Conservation (phyloP, 169 alveolate genomes). For the Cryptosporidium felis region DNA sequence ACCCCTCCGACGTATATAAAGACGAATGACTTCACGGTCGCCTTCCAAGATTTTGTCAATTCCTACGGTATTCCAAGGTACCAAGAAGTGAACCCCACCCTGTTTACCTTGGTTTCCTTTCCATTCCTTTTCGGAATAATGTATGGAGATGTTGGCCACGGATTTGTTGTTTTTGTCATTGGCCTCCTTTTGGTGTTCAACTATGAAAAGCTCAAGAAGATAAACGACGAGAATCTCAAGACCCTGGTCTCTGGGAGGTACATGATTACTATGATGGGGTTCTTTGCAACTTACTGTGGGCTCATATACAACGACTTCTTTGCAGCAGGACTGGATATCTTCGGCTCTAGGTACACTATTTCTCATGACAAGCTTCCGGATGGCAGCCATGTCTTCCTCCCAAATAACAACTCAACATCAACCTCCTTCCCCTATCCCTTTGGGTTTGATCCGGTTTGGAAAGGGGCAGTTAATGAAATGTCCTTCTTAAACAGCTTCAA, state of each 20-base stretch:
- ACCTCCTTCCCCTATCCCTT: slow-evolving; percentile 89
- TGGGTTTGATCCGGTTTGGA: slow-evolving; percentile 99
- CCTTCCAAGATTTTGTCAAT: slow-evolving; percentile 95
- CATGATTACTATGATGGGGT: slow-evolving; percentile 93
- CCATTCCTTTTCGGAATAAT: slow-evolving; percentile 99
- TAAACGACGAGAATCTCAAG: slow-evolving; percentile 77
- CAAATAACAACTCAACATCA: slow-evolving; percentile 35
- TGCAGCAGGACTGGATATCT: slow-evolving; percentile 92
- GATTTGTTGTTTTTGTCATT: slow-evolving; percentile 86
- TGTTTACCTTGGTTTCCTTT: slow-evolving; percentile 95
- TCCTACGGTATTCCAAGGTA: slow-evolving; percentile 99
- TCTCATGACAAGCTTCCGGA: slow-evolving; percentile 52
- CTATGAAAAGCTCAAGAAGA: slow-evolving; percentile 77
- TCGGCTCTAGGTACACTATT: slow-evolving; percentile 88
- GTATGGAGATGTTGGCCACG: slow-evolving; percentile 99
- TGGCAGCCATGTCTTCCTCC: slow-evolving; percentile 53
- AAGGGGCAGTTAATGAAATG: slow-evolving; percentile 94
- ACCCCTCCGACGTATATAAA: slow-evolving; percentile 95
- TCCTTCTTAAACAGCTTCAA: slow-evolving; percentile 94
- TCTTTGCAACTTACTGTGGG: slow-evolving; percentile 95
- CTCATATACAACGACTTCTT: slow-evolving; percentile 97
- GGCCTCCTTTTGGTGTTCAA: slow-evolving; percentile 82
- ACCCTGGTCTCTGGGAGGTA: slow-evolving; percentile 88
- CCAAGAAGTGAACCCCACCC: slow-evolving; percentile 97
- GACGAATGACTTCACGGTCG: slow-evolving; percentile 90